Evolutionary conservation across 208 protist species (phyloP), one percentile per base, ranked within the genome.

Genomic region (Leptomonas pyrrhocoris): DNA sequence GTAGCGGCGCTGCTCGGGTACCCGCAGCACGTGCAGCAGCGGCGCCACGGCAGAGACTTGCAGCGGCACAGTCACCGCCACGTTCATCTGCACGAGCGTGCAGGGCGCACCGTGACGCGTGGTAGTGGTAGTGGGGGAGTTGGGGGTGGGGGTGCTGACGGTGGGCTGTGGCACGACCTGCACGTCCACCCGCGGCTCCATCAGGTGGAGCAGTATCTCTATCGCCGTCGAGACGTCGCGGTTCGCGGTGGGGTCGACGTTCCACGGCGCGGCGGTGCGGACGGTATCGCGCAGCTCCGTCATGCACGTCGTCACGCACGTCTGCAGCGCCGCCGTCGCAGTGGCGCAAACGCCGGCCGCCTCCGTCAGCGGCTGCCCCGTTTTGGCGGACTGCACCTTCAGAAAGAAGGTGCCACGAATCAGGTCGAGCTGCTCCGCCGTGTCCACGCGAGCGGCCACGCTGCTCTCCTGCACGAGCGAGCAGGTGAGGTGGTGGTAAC

Each of bases 181-280:
- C 38, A 86, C 78, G 48, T 28, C 7, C n/a, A 81, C 75, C 8
- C 34, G 19, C 38, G 69, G 73, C 43, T 79, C 57, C 19, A 88
- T 27, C 49, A 75, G 58, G 71, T 88, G 81, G 19, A 91, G 57
- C 13, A 88, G 67, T 49, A 88, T 65, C 23, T 85, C 82, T 8
- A 88, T 67, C 19, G 85, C 82, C 28, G 66, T 74, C 16, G 77
- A 74, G 27, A 91, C 40, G 7, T 79, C 62, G 5, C 40, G 38
- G 67, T 86, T 88, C 9, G 51, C 38, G 11, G 36, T 72, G 2
- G 18, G 36, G 8, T 57, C 60, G 48, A 64, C 43, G 60, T 79
- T 83, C 82, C 76, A 88, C 49, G 82, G 74, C 13, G 81, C 82
- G 11, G 66, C 55, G 2, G 66, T 73, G 21, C 65, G 64, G 55